phyloP scores from a whole-genome alignment of 140 eudicot genomes.

The Stevia rebaudiana region DNA sequence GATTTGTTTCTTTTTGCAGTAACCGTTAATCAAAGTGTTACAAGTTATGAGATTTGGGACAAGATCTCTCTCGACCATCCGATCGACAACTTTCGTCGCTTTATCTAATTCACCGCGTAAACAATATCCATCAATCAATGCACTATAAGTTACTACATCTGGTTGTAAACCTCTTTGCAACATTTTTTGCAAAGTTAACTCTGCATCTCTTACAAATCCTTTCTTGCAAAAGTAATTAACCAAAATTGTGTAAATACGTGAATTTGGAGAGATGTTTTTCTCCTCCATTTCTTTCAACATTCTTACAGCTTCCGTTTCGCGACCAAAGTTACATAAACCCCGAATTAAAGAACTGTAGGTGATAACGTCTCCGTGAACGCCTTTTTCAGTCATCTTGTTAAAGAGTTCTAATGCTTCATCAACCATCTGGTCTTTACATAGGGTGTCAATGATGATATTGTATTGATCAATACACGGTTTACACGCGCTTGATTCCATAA shows the following conservation, averaged over 20 bases:
- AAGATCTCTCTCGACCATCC: conserved; percentile 23
- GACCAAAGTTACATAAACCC: conserved; percentile 23
- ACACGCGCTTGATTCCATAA: conserved; percentile 24
- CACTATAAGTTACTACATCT: conserved; percentile 24
- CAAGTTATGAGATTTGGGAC: conserved; percentile 24
- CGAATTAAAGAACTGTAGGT: conserved; percentile 32
- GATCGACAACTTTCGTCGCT: conserved; percentile 22
- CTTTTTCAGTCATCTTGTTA: conserved; percentile 17
- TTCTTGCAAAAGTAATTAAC: conserved; percentile 30
- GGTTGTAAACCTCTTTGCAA: conserved; percentile 22
- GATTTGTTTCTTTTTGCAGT: conserved; percentile 24
- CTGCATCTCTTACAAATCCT: conserved; percentile 27
- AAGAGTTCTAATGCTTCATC: conserved; percentile 27
- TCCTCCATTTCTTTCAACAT: conserved; percentile 26
- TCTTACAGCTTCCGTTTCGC: conserved; percentile 18
- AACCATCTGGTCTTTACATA: conserved; percentile 30
- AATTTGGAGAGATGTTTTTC: conserved; percentile 18
- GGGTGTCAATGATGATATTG: conserved; percentile 12
- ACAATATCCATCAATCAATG: conserved; percentile 29
- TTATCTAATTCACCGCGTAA: conserved; percentile 23
- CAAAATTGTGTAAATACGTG: conserved; percentile 19
- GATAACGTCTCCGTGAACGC: conserved; percentile 8
- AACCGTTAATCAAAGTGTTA: conserved; percentile 30
- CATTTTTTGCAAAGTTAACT: conserved; percentile 14
- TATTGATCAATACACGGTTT: conserved; percentile 12